Evolutionary conservation across 2,329 filamentous ascomycete species (phyloP).

Genomic region (Hansfordia pulvinata): DNA sequence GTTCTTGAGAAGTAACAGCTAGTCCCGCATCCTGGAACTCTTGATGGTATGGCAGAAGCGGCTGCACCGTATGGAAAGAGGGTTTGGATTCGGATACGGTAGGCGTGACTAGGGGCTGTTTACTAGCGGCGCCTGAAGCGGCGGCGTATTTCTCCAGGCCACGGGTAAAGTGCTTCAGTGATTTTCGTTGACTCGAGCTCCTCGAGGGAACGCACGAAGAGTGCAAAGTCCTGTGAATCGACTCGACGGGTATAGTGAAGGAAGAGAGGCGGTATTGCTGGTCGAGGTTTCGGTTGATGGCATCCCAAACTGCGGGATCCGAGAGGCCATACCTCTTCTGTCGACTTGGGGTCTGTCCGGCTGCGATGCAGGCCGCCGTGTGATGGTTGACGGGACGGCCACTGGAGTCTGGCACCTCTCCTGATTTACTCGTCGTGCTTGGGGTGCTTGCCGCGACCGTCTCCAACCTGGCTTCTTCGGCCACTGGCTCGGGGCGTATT

Average conservation of each 20-base stretch:
- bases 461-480: no score
- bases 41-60: conserved; percentile 36
- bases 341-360: conserved; percentile 5
- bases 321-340: conserved; percentile 17
- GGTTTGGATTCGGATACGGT: conserved; percentile 24
- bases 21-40: conserved; percentile 40
- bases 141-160: conserved; percentile 27
- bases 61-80: conserved; percentile 36
- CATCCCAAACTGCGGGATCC: conserved; percentile 27
- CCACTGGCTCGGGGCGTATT: no score
- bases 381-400: no score
- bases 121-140: conserved; percentile 21
- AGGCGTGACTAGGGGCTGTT: conserved; percentile 23
- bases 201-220: conserved; percentile 18
- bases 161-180: conserved; percentile 24
- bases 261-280: conserved; percentile 29
- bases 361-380: conserved; percentile 5
- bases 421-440: no score
- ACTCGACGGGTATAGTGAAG: conserved; percentile 11
- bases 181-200: conserved; percentile 27
- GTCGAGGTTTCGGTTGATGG: conserved; percentile 28
- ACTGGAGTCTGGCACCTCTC: no score
- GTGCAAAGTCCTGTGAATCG: conserved; percentile 2
- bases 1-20: conserved; percentile 40
- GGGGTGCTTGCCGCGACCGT: no score